Percentiles rank a stretch among this genome's conserved stretches.
Conservation (phyloP, 2,329 filamentous ascomycete genomes). For the Alternaria ventricosa region DNA sequence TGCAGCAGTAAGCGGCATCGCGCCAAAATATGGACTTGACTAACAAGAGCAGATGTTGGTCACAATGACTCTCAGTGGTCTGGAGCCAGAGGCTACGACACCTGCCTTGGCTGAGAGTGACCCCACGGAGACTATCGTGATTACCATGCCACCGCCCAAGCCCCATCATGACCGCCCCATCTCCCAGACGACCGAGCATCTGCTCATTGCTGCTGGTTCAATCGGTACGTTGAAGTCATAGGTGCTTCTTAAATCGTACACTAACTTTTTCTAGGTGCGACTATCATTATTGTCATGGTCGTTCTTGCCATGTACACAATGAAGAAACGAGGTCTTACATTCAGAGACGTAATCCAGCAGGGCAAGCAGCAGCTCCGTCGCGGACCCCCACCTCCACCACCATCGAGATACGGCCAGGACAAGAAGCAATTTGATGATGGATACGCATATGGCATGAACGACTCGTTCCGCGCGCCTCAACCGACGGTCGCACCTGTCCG, state of each 20-base stretch:
- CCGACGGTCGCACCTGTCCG: conserved; percentile 28
- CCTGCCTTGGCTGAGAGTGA: conserved; percentile 29
- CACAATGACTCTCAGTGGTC: conserved; percentile 27
- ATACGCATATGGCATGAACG: conserved; percentile 31
- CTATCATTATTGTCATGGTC: conserved; percentile 48
- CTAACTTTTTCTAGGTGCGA: conserved; percentile 42
- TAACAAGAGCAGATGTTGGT: conserved; percentile 32
- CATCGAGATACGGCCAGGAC: conserved; percentile 33
- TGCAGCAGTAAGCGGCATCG: conserved; percentile 28
- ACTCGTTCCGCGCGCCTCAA: conserved; percentile 35
- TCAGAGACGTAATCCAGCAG: conserved; percentile 35
- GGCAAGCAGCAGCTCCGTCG: conserved; percentile 32
- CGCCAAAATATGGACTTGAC: not conserved
- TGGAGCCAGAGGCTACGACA: conserved; percentile 17
- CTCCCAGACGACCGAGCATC: conserved; percentile 47
- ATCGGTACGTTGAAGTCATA: conserved; percentile 34
- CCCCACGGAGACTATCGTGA: conserved; percentile 35
- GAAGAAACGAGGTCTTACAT: conserved; percentile 47
- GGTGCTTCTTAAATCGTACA: not conserved
- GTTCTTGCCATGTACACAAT: conserved; percentile 46
- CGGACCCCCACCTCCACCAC: conserved; percentile 28
- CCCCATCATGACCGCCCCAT: conserved; percentile 28
- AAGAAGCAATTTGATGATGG: conserved; percentile 34
- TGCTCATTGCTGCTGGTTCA: conserved; percentile 51
- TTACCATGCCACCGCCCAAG: conserved; percentile 23